Percentiles rank a stretch among this genome's conserved stretches.
Conservation (phyloP, 2,329 filamentous ascomycete genomes). For the Ophiosphaerella herpotricha region DNA sequence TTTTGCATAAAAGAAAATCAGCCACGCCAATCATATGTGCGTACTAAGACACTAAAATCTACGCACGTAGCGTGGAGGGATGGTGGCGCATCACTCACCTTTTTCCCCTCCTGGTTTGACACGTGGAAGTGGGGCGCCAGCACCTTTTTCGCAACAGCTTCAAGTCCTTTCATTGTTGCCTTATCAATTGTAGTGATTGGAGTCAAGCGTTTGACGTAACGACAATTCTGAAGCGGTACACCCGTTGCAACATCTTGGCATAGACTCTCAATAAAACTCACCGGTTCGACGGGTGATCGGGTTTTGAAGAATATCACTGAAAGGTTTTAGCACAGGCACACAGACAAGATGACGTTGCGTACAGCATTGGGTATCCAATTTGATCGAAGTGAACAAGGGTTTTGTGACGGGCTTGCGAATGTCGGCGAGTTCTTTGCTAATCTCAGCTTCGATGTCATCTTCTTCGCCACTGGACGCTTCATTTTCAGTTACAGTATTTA, state of each 20-base stretch:
- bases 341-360: conserved; percentile 25
- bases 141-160: conserved; percentile 66
- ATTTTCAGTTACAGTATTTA: conserved; percentile 49
- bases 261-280: conserved; percentile 62
- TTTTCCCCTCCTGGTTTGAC: conserved; percentile 54
- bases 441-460: conserved; percentile 72
- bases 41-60: too few species aligned
- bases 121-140: conserved; percentile 67
- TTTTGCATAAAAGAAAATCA: conserved; percentile 44
- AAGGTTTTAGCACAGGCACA: conserved; percentile 12
- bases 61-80: too few species aligned
- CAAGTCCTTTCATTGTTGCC: conserved; percentile 70
- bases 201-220: conserved; percentile 64
- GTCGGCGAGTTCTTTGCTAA: conserved; percentile 70
- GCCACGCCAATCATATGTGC: conserved; percentile 3
- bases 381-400: conserved; percentile 58
- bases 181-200: conserved; percentile 65
- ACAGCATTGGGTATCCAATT: conserved; percentile 61
- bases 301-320: conserved; percentile 64
- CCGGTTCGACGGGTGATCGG: conserved; percentile 61
- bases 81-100: conserved; percentile 48
- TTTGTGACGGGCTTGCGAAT: conserved; percentile 59
- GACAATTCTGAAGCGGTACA: conserved; percentile 57
- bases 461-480: conserved; percentile 37
- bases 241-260: conserved; percentile 61